Base-by-base conservation (phyloP, 371 early-diverging fungal species). In the Saksenaea oblongispora region DNA sequence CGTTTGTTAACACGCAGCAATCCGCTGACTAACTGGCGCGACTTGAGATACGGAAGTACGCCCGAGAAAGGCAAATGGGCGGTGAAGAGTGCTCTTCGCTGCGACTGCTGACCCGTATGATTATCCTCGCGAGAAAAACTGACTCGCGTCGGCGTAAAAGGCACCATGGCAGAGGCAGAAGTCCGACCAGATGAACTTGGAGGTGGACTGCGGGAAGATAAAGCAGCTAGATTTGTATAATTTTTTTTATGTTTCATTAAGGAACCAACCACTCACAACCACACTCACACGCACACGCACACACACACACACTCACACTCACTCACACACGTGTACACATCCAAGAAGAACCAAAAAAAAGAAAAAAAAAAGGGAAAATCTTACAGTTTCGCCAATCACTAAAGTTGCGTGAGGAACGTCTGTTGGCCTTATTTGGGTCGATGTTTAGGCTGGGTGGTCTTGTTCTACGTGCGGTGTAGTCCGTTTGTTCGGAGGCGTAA, bases 1-100 rank as follows among this genome's bases (percentile, higher is more conserved):
- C 88, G 83, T 51, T 90, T 90, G 79, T 93, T 96, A 67, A 95
- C 87, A 35, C 96, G 88, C 34, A 96, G 63, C 1, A 85, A 69
- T 17, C 95, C 96, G 51, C 87, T 83, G 22, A 86, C 84, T 11
- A 80, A 58, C 22, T 67, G 63, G 18, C 73, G 67, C 11, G 80
- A 67, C 56, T 85, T 83, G 8, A 85, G 67, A 34, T 72, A 64
- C 22, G 80, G 80, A 5, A 73, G 65, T 1, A 77, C 67, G 28
- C 81, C 79, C 0, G 85, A 85, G 61, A 83, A 85, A 4, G 84
- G 82, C 35, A 85, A 51, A 53, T 85, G 85, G 7, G 85, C 81
- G 14, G 71, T 71, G 67, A 85, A 85, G 9, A 85, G 56, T 0
- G 85, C 78, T 10, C 84, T 80, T 8, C 85, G 78, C 54, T 77